Conservation (phyloP, 768 basidiomycete species). For the Trametes maxima region DNA sequence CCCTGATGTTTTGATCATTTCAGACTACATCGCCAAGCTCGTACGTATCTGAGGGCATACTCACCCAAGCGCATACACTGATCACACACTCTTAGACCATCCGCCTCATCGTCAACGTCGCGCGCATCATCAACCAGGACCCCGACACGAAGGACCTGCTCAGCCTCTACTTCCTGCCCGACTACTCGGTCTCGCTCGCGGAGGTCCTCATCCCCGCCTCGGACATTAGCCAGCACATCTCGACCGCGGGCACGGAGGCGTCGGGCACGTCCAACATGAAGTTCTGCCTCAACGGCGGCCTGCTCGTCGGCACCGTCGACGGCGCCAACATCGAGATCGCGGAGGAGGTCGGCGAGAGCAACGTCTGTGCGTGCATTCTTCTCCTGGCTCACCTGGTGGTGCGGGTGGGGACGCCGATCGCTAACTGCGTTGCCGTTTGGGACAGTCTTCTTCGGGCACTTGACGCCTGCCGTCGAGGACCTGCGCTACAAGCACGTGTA, state of each 20-base stretch:
- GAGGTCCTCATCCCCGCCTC: conserved; percentile 89
- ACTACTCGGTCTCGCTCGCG: conserved; percentile 86
- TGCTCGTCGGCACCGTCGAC: conserved; percentile 88
- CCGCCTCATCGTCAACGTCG: conserved; percentile 90
- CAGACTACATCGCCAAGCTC: conserved; percentile 91
- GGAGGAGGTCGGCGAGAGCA: conserved; percentile 90
- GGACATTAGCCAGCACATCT: conserved; percentile 96
- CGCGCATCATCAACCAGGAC: conserved; percentile 78
- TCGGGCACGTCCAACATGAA: conserved; percentile 86
- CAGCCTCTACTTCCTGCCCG: conserved; percentile 92
- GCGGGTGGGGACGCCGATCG: not conserved
- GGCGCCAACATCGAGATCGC: conserved; percentile 98
- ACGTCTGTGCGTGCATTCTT: conserved; percentile 81
- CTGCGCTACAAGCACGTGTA: conserved; percentile 86
- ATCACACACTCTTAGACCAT: conserved; percentile 63
- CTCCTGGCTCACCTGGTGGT: not conserved
- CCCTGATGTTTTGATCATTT: conserved; percentile 11
- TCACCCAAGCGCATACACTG: not conserved
- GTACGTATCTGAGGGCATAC: conserved; percentile 37
- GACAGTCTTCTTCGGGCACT: conserved; percentile 86
- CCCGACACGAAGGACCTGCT: conserved; percentile 87
- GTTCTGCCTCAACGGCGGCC: conserved; percentile 89
- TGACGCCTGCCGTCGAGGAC: conserved; percentile 87
- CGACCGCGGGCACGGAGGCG: conserved; percentile 94
- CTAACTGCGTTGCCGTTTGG: not conserved